These are phyloP conservation scores for Syzygium grande DNA, from an alignment of 345 rosid genomes.

Conservation along the genomic window DNA sequence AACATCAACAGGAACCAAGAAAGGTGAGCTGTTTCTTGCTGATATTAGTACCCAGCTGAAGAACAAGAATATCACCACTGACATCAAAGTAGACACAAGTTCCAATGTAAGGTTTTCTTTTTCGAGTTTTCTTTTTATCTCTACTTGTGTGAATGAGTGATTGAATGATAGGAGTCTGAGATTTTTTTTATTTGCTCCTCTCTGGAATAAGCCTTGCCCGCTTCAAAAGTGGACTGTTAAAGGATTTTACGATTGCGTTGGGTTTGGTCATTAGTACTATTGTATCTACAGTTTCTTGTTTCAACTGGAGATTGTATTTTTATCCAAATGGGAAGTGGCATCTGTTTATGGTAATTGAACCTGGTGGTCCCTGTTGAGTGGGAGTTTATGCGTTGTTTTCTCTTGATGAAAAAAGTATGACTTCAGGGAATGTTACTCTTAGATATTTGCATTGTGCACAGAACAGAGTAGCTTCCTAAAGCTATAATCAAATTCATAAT, in stretches of 20 bases:
- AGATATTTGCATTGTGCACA: neutral
- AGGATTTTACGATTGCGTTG: neutral
- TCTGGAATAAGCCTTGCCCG: neutral
- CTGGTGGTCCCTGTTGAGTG: neutral
- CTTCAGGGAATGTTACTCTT: neutral
- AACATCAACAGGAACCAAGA: slow-evolving; percentile 67
- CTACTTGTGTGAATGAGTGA: neutral
- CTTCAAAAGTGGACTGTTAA: neutral
- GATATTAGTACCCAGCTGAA: slow-evolving; percentile 84
- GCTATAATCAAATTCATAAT: neutral
- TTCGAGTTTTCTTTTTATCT: neutral
- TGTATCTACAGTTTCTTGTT: neutral
- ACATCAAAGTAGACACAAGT: slow-evolving; percentile 75
- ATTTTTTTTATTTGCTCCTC: neutral
- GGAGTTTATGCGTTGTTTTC: neutral
- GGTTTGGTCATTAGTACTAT: neutral
- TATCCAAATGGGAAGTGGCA: neutral
- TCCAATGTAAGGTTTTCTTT: slow-evolving; percentile 35
- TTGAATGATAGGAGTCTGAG: neutral
- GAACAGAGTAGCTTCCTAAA: neutral
- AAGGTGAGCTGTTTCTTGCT: slow-evolving; percentile 67
- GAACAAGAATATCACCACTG: slow-evolving; percentile 84
- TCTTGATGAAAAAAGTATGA: neutral
- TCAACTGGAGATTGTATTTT: neutral
- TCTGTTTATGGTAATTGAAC: neutral